Conservation (phyloP, 345 rosid species). For the Rubroshorea leprosula region DNA sequence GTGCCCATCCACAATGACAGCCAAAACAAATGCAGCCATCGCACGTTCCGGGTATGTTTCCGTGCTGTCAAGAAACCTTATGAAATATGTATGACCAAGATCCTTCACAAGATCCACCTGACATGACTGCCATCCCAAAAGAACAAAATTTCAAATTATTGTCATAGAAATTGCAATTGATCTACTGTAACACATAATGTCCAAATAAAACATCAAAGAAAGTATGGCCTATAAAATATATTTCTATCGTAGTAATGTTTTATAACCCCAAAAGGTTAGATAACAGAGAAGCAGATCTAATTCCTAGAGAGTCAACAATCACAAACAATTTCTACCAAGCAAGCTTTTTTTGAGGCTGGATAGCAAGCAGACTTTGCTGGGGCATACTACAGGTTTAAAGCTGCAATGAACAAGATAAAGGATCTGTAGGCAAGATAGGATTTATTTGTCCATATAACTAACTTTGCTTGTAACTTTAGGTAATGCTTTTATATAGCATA, state of each 20-base stretch:
- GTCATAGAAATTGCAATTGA: background rate
- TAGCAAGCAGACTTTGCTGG: no score
- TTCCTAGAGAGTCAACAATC: background rate
- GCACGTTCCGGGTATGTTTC: slow-evolving; percentile 99
- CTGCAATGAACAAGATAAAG: no score
- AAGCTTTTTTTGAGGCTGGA: no score
- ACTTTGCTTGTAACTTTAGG: no score
- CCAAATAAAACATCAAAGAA: background rate
- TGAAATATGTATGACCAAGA: slow-evolving; percentile 91
- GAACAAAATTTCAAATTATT: slow-evolving; percentile 8
- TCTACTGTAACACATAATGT: background rate
- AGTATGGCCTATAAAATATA: background rate
- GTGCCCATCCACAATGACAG: slow-evolving; percentile 98
- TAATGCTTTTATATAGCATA: no score
- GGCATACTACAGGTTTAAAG: no score
- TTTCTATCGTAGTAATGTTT: background rate
- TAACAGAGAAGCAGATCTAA: background rate
- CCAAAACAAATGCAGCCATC: slow-evolving; percentile 99
- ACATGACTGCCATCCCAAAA: slow-evolving; percentile 68
- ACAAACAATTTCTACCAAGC: no score
- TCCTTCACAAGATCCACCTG: slow-evolving; percentile 99
- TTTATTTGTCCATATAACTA: no score
- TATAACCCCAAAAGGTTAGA: background rate
- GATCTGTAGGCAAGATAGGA: no score
- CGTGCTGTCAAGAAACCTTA: slow-evolving; percentile 88